Evolutionary conservation across 768 basidiomycete species (phyloP), one percentile per base, ranked within the genome.

Genomic region (Lepiota brunneoincarnata): DNA sequence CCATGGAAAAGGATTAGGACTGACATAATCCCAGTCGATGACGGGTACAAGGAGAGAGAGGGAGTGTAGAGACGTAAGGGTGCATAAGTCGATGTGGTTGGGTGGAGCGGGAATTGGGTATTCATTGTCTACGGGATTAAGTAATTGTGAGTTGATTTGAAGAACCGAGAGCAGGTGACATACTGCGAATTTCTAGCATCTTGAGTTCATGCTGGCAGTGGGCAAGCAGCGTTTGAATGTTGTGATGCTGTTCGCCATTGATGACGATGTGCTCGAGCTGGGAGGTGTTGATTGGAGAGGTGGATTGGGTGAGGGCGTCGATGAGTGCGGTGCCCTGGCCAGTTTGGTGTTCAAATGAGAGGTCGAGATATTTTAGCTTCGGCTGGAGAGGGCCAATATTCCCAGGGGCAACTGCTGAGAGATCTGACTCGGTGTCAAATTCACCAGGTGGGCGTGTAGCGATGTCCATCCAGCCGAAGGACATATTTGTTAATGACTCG

Each of bases 291-390:
- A 54, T 26, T 4, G 52, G 52, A 39, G 44, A 54, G 2, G 2
- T 18, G 4, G 51, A 26, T 17, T 44, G 34, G 11, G 34, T 52
- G 1, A 52, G 23, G n/a, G 31, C 23, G 34, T 24, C 31, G n/a
- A 54, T 54, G 35, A 54, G 52, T 6, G 52, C 26, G 11, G 21
- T 28, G 44, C 52, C 52, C 39, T 54, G 52, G 10, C 5, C 23
- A 10, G 35, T 26, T 17, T 54, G n/a, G n/a, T 54, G 52, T 20
- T 54, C 52, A n/a, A 54, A 54, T 10, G 52, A 54, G 15, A 54
- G 20, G n/a, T 54, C 44, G 11, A 54, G 44, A 26, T 39, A 54
- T 20, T 38, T 47, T n/a, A 54, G 37, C 6, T 28, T 26, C 15
- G 52, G 52, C n/a, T 41, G 50, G 26, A 9, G 23, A 11, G 9